A percentile compares a stretch with the other conserved stretches of the same genome.
These are phyloP conservation scores for Trypanosoma rangeli DNA, from an alignment of 208 protist species.

Conservation along the genomic window DNA sequence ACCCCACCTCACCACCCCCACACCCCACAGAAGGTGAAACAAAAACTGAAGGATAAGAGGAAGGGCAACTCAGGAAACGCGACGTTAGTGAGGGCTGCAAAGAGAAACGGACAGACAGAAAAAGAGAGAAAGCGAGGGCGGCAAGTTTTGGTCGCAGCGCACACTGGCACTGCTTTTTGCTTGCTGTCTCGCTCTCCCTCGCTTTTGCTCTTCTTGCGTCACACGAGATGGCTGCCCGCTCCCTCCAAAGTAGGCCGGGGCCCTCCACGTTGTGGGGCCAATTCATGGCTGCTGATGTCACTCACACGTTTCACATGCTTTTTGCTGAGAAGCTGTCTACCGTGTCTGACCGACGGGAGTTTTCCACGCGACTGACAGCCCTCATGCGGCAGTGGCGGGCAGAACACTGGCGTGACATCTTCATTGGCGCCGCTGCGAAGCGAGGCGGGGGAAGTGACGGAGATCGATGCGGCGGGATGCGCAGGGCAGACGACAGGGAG, in stretches of 20 bases:
- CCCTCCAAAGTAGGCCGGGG: neutral
- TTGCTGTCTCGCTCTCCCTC: neutral
- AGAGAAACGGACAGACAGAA: too few species aligned
- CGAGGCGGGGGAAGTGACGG: neutral
- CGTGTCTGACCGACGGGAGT: constrained; percentile 4
- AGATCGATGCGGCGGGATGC: neutral
- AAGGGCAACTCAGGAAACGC: neutral
- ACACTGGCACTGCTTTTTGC: neutral
- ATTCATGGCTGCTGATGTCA: constrained; percentile 24
- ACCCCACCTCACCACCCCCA: neutral
- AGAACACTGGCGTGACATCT: constrained; percentile 7
- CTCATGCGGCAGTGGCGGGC: constrained; percentile 28
- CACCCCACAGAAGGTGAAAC: neutral
- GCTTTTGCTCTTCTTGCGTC: neutral
- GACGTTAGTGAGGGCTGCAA: too few species aligned
- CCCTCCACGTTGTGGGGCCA: constrained; percentile 19
- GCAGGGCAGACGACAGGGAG: neutral
- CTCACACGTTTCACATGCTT: constrained; percentile 13
- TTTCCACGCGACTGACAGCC: constrained; percentile 12
- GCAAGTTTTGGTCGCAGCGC: neutral
- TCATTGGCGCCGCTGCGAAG: neutral
- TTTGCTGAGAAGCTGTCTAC: constrained; percentile 15
- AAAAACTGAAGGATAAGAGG: neutral
- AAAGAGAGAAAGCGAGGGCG: neutral
- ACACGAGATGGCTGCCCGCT: constrained; percentile 13